Percentiles rank a stretch among this genome's conserved stretches.
Evolutionary conservation across 371 early-diverging fungal species (phyloP).

Genomic region (Mortierella sp.): DNA sequence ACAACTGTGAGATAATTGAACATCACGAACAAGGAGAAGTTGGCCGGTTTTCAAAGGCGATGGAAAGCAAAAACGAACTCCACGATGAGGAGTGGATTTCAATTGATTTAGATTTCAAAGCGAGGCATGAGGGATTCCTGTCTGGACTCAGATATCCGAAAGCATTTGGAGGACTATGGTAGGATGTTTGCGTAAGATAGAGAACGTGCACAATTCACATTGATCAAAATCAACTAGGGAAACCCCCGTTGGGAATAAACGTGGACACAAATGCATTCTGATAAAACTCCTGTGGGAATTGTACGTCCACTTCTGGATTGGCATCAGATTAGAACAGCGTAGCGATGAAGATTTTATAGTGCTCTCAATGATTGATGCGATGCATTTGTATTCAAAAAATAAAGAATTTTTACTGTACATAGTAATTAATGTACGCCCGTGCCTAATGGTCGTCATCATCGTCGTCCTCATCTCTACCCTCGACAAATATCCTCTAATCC

Average conservation of each 20-base stretch:
- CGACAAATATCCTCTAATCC: conserved; percentile 54
- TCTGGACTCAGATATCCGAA: too few species aligned
- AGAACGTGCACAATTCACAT: conserved; percentile 24
- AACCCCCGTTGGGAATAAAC: background rate
- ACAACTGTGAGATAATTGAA: conserved; percentile 13
- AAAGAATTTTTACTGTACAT: background rate
- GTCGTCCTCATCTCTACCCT: background rate
- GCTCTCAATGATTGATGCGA: background rate
- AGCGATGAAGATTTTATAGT: background rate
- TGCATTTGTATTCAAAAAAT: background rate
- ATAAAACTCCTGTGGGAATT: background rate
- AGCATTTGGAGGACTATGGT: too few species aligned
- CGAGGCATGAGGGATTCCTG: too few species aligned
- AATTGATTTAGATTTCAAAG: too few species aligned
- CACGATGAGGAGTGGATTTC: too few species aligned
- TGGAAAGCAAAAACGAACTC: too few species aligned
- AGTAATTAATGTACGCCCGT: background rate
- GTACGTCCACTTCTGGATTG: background rate
- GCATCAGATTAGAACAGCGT: background rate
- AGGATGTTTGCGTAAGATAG: conserved; percentile 52
- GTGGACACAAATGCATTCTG: background rate
- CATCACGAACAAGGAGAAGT: background rate
- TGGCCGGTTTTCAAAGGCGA: background rate
- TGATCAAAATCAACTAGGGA: background rate
- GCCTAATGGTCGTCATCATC: background rate